Base-by-base conservation (phyloP, 345 rosid species). In the Rhodamnia argentea region DNA sequence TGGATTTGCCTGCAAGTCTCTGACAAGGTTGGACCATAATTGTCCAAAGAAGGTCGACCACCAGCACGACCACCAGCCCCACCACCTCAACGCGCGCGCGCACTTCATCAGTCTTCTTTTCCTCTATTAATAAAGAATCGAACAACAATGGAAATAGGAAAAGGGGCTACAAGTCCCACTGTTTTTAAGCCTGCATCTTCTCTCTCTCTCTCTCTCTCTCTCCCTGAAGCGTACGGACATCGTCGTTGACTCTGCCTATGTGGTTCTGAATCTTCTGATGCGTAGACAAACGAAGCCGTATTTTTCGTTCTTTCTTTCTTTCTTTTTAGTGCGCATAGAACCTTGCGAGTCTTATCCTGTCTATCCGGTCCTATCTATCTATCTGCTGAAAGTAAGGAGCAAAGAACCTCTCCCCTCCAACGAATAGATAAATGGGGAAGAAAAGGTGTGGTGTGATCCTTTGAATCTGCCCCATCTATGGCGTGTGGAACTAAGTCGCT, bases 21-120 rank as follows among this genome's bases (percentile, higher is more conserved):
- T 85, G 86, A 85, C 86, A 85, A 32, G 76, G 47, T 85, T 85
- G 83, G 86, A 76, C 83, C 83, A 85, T 54, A 59, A 60, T 22
- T 20, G 64, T 40, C 44, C 44, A 64, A 32, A 24, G 76, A 40
- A 64, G 76, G 76, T 64, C 44, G 76, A 64, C 76, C 44, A 16
- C 44, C 76, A 64, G 44, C 44, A 16, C 76, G 26, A 9, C 76
- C 44, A 16, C 76, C 59, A 9, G 26, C 44, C 44, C 76, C 76
- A 64, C 76, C 76, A 64, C 23, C 76, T 24, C 40, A 32, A 64
- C 76, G 76, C 12, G 12, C 44, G 76, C 44, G 44, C 76, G 1
- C 76, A 32, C 29, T 62, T 32, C 24, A 16, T 32, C 44, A 22
- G 70, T 60, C 84, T 32, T 83, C 83, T 52, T 55, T 44, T 52